Conservation (phyloP, 345 rosid species). For the Populus euphratica region DNA sequence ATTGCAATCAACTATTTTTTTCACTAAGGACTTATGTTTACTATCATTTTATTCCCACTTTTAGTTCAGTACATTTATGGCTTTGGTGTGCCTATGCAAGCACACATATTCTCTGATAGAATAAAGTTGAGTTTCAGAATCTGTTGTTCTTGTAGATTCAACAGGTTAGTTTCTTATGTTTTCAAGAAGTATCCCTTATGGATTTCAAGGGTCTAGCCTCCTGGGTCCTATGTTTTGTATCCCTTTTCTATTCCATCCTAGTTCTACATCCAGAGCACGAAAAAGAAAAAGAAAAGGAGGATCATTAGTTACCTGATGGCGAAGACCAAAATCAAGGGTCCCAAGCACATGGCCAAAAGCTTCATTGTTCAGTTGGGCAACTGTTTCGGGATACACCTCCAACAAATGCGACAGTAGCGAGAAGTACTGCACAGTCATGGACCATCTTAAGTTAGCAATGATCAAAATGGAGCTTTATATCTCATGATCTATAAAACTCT, state of each 20-base stretch:
- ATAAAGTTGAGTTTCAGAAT: too few relatives aligned
- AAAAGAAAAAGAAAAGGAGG: too few relatives aligned
- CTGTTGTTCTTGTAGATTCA: too few relatives aligned
- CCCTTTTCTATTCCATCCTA: background rate
- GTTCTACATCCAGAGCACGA: background rate
- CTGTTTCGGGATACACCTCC: conserved; percentile 94
- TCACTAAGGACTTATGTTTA: too few relatives aligned
- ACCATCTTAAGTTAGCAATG: conserved; percentile 16
- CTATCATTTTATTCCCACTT: too few relatives aligned
- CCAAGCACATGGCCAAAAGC: conserved; percentile 76
- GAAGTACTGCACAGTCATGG: conserved; percentile 65
- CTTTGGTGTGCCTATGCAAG: too few relatives aligned
- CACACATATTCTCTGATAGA: too few relatives aligned
- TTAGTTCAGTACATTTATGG: too few relatives aligned
- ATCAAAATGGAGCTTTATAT: background rate
- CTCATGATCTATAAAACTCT: conserved; percentile 28
- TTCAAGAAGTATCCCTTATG: too few relatives aligned
- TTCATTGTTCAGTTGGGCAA: conserved; percentile 62
- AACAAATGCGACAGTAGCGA: conserved; percentile 79
- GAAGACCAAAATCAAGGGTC: conserved; percentile 89
- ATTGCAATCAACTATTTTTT: too few relatives aligned
- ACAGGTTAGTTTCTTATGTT: too few relatives aligned
- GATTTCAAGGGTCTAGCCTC: too few relatives aligned
- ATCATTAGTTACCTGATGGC: conserved; percentile 65
- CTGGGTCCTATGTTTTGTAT: background rate